Evolutionary conservation across 305 asterid species (phyloP).

Genomic region (Stenogyne calaminthoides): DNA sequence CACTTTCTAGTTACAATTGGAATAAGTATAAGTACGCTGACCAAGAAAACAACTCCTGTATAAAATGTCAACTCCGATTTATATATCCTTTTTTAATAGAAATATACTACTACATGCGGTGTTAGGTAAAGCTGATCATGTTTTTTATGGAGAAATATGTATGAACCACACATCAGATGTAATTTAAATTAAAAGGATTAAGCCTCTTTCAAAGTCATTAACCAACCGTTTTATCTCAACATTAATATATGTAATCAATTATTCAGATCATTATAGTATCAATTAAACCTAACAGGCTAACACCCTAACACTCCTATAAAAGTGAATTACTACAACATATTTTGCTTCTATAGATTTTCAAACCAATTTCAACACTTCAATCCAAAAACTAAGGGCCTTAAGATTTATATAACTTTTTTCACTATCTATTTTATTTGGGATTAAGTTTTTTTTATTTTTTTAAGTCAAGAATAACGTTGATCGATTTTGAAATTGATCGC

Average conservation of each 20-base stretch:
- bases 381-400: not conserved
- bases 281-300: not conserved
- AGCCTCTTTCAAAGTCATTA: not conserved
- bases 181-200: not conserved
- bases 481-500: too few relatives aligned
- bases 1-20: not conserved
- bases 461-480: too few relatives aligned
- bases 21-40: not conserved
- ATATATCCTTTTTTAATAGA: not conserved
- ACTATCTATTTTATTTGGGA: too few relatives aligned
- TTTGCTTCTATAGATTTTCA: not conserved
- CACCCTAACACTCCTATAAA: not conserved
- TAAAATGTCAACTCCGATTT: not conserved
- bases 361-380: not conserved
- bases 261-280: not conserved
- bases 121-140: not conserved
- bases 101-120: not conserved
- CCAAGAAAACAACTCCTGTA: not conserved
- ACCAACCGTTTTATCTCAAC: not conserved
- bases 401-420: too few relatives aligned
- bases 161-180: not conserved
- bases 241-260: not conserved
- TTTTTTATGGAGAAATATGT: not conserved
- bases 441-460: too few relatives aligned
- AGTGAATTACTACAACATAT: not conserved